phyloP scores from a whole-genome alignment of 2,329 filamentous ascomycete genomes.

The Rhynchosporium agropyri region DNA sequence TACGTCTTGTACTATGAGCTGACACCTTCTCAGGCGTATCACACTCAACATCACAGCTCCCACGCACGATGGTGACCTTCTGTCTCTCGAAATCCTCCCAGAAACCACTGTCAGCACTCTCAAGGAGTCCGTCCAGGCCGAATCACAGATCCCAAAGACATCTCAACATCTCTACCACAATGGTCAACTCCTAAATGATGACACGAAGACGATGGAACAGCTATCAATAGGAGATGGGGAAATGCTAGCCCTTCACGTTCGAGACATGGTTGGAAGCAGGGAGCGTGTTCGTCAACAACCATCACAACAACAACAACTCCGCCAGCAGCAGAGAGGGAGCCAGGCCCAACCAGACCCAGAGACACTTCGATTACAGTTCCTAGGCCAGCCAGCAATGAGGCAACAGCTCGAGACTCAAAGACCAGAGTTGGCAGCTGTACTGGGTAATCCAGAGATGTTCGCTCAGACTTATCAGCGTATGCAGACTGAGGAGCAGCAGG shows the following conservation, averaged over 20 bases:
- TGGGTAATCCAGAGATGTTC: conserved; percentile 78
- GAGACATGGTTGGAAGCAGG: conserved; percentile 53
- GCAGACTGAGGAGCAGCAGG: conserved; percentile 69
- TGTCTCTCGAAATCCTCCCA: conserved; percentile 79
- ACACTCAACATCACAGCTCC: conserved; percentile 82
- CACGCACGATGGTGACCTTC: conserved; percentile 66
- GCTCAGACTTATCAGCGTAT: conserved; percentile 70
- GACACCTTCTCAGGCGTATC: conserved; percentile 66
- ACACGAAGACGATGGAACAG: conserved; percentile 78
- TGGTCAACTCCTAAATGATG: conserved; percentile 76
- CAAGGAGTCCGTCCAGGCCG: conserved; percentile 85
- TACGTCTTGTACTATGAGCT: conserved; percentile 21
- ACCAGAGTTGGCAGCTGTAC: conserved; percentile 74
- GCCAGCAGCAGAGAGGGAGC: conserved; percentile 41
- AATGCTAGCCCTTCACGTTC: conserved; percentile 86
- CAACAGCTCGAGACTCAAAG: conserved; percentile 71
- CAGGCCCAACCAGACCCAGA: conserved; percentile 67
- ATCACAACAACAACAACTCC: conserved; percentile 38
- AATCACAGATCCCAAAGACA: conserved; percentile 71
- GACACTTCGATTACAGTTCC: conserved; percentile 76
- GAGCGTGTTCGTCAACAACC: conserved; percentile 46
- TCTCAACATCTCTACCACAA: conserved; percentile 90
- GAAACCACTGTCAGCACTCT: conserved; percentile 84
- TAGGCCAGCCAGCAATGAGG: conserved; percentile 75
- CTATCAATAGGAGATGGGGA: conserved; percentile 84